phyloP scores from a whole-genome alignment of 176 grass and related monocot species.

The Cymbopogon citratus region DNA sequence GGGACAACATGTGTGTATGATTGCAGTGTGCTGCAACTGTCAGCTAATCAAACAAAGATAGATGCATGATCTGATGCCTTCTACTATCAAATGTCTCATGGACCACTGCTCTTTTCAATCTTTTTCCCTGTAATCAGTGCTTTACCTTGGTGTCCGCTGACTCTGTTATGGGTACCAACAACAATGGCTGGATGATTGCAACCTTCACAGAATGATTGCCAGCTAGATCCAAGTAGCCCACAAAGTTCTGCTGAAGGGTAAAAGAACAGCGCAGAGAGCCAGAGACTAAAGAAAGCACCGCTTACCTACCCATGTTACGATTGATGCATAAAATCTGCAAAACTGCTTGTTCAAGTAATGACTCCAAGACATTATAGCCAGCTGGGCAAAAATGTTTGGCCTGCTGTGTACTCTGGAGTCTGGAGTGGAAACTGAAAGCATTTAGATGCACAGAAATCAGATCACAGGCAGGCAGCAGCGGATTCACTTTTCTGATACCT shows the following conservation, averaged over 20 bases:
- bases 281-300: not conserved
- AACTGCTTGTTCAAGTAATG: not conserved
- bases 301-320: not conserved
- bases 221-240: not conserved
- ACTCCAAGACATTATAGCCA: not conserved
- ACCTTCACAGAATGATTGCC: not conserved
- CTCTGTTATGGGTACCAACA: not conserved
- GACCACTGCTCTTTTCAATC: not conserved
- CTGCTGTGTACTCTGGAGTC: not conserved
- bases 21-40: not conserved
- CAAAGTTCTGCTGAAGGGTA: not conserved
- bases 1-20: not conserved
- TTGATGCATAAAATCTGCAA: not conserved
- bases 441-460: not conserved
- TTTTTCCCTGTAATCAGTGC: not conserved
- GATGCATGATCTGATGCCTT: not conserved
- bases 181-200: not conserved
- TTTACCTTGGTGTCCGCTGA: not conserved
- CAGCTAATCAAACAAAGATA: constrained; percentile 2
- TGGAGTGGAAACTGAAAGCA: not conserved
- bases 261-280: not conserved
- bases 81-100: not conserved
- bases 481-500: constrained; percentile 15
- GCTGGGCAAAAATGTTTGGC: not conserved
- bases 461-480: not conserved